These are phyloP conservation scores for Picochlorum sp. DNA, from an alignment of 139 green algal species.

Conservation along the genomic window DNA sequence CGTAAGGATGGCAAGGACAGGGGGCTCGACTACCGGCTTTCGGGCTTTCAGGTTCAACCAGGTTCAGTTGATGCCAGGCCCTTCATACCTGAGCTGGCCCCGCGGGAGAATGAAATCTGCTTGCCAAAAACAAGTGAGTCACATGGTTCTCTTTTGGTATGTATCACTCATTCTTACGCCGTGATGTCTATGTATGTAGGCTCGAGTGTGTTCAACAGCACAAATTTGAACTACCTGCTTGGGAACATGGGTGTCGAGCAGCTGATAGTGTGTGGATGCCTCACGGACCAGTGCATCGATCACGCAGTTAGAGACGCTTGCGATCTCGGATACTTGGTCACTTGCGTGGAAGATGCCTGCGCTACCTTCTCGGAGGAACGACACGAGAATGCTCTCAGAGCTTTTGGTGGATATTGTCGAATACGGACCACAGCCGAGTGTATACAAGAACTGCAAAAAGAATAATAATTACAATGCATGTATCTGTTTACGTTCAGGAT, in stretches of 20 bases:
- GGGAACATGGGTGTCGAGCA: slow-evolving; percentile 35
- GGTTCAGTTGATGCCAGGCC: slow-evolving; percentile 47
- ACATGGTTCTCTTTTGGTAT: no score
- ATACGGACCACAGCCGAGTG: slow-evolving; percentile 34
- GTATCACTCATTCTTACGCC: no score
- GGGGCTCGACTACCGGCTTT: slow-evolving; percentile 64
- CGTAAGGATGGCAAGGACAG: slow-evolving; percentile 51
- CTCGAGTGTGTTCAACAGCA: slow-evolving; percentile 52
- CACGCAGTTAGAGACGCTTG: slow-evolving; percentile 57
- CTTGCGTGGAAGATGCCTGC: slow-evolving; percentile 33
- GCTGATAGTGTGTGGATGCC: slow-evolving; percentile 48
- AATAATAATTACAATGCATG: no score
- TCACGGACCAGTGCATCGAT: slow-evolving; percentile 70
- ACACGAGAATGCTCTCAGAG: slow-evolving; percentile 29
- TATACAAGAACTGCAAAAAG: slow-evolving; percentile 32
- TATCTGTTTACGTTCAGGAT: background rate
- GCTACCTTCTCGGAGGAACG: slow-evolving; percentile 39
- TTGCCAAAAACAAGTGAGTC: slow-evolving; percentile 49
- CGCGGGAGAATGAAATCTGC: slow-evolving; percentile 50
- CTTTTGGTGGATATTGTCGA: slow-evolving; percentile 52
- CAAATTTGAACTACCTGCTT: slow-evolving; percentile 46
- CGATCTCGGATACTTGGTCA: slow-evolving; percentile 59
- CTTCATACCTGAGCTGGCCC: slow-evolving; percentile 31
- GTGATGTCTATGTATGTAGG: no score
- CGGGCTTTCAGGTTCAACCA: slow-evolving; percentile 63